These are phyloP conservation scores for Aspergillus hancockii DNA, from an alignment of 495 filamentous ascomycete genomes.

Conservation along the genomic window DNA sequence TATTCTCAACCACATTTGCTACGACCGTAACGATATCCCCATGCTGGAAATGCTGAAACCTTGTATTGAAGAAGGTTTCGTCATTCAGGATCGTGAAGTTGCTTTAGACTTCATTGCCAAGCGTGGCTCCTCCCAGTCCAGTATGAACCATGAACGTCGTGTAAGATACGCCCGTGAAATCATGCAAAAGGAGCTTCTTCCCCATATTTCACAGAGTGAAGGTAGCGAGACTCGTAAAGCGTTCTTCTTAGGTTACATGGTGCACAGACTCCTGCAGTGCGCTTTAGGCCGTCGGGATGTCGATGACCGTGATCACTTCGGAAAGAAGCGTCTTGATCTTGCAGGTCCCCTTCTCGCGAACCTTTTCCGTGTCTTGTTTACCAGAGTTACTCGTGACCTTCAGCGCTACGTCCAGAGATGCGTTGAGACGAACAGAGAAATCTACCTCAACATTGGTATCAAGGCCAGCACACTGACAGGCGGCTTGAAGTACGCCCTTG, in stretches of 20 bases:
- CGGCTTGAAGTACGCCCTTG: conserved; percentile 92
- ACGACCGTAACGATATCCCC: conserved; percentile 88
- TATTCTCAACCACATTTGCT: conserved; percentile 96
- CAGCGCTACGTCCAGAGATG: conserved; percentile 86
- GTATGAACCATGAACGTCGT: conserved; percentile 80
- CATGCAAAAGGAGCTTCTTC: conserved; percentile 93
- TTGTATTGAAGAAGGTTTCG: conserved; percentile 93
- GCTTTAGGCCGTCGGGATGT: conserved; percentile 86
- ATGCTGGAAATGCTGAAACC: conserved; percentile 98
- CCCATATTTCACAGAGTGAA: conserved; percentile 92
- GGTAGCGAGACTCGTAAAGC: conserved; percentile 97
- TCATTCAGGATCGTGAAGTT: conserved; percentile 94
- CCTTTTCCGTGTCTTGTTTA: conserved; percentile 85
- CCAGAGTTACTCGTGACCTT: conserved; percentile 84
- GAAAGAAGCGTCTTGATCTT: conserved; percentile 96
- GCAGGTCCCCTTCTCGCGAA: conserved; percentile 92
- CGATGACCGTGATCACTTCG: conserved; percentile 98
- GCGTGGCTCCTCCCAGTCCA: conserved; percentile 69
- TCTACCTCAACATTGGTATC: conserved; percentile 84
- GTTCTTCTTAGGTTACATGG: conserved; percentile 99
- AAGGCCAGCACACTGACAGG: conserved; percentile 90
- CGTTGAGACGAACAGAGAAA: conserved; percentile 83
- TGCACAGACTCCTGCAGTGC: conserved; percentile 89
- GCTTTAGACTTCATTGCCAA: conserved; percentile 95
- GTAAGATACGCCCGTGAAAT: conserved; percentile 88